Percentiles rank a stretch among this genome's conserved stretches.
These are phyloP conservation scores for Ceratobasidium sp. DNA, from an alignment of 1,284 basidiomycete genomes.

Conservation along the genomic window DNA sequence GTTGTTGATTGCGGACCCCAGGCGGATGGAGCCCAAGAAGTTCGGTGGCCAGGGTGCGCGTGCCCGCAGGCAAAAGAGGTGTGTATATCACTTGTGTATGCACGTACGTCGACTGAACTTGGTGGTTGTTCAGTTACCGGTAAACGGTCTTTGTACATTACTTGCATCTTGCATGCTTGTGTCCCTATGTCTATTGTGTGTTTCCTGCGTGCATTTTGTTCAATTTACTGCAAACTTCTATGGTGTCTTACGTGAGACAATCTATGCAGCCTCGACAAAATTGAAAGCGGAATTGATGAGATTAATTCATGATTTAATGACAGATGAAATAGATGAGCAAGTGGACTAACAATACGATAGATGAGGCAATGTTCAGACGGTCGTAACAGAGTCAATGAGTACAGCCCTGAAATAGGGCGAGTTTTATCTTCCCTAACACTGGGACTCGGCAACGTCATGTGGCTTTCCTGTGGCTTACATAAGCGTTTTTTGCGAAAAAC, in stretches of 20 bases:
- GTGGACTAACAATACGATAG: not conserved
- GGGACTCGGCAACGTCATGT: no score
- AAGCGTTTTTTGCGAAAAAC: no score
- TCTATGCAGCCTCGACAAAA: not conserved
- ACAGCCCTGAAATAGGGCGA: no score
- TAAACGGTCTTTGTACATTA: conserved; percentile 55
- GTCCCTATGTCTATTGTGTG: conserved; percentile 31
- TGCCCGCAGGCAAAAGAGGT: conserved; percentile 95
- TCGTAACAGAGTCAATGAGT: no score
- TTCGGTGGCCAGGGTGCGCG: conserved; percentile 96
- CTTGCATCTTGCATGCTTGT: conserved; percentile 28
- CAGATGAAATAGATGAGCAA: no score
- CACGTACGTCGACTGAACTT: conserved; percentile 6
- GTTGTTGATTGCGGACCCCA: conserved; percentile 95
- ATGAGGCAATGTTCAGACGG: no score
- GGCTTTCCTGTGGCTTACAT: no score
- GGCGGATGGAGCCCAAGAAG: conserved; percentile 99
- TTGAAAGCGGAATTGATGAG: no score
- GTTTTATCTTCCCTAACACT: no score
- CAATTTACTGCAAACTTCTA: conserved; percentile 15
- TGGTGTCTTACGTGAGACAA: not conserved
- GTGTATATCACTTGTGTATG: conserved; percentile 47
- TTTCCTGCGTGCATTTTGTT: conserved; percentile 32
- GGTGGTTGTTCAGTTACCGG: conserved; percentile 74
- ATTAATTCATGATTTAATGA: no score